A percentile compares a stretch with the other conserved stretches of the same genome.
These are phyloP conservation scores for Coix lacrymajobi DNA, from an alignment of 176 grass and related monocot genomes.

Conservation along the genomic window DNA sequence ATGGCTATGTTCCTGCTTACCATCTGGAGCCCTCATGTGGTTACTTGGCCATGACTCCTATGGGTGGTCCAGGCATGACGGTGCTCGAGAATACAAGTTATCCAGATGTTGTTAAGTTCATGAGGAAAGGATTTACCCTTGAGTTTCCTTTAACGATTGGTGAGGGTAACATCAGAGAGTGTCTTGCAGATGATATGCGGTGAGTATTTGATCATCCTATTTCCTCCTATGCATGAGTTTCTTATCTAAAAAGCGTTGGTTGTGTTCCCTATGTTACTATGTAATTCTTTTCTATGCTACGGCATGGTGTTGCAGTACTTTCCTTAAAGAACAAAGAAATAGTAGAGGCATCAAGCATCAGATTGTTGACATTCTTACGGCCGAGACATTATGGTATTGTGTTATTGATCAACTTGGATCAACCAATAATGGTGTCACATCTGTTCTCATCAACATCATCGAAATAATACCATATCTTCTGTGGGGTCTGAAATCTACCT, in stretches of 20 bases:
- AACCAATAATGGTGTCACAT: background rate
- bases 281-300: too few relatives aligned
- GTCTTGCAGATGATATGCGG: background rate
- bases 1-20: accelerated
- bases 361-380: too few relatives aligned
- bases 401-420: background rate
- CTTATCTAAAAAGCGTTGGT: too few relatives aligned
- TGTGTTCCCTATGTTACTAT: too few relatives aligned
- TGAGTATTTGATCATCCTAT: background rate
- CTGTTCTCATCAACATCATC: background rate
- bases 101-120: background rate
- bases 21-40: slow-evolving; percentile 23
- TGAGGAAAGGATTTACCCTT: slow-evolving; percentile 11
- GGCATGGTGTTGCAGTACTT: too few relatives aligned
- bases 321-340: too few relatives aligned
- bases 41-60: slow-evolving; percentile 19
- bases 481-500: background rate
- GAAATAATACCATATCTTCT: background rate
- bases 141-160: background rate
- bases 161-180: background rate
- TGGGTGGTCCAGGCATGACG: background rate
- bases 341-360: too few relatives aligned
- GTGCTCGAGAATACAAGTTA: background rate
- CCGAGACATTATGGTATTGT: too few relatives aligned
- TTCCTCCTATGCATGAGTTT: background rate